Base-by-base conservation (phyloP, 345 rosid genomes). In the Luvunga scandens region DNA sequence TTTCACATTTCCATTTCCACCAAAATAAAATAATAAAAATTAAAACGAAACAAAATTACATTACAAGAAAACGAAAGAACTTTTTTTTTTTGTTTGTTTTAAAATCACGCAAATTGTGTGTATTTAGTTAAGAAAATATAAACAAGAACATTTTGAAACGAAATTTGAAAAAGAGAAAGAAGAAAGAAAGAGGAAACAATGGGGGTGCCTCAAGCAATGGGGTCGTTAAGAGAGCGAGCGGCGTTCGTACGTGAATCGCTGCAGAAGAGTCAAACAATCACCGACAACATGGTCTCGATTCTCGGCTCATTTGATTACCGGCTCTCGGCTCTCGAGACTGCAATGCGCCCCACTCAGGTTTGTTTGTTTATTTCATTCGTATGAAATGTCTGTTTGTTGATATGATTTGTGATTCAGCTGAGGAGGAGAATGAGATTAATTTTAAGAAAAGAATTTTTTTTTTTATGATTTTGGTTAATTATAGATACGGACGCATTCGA, bases 321-420 rank as follows among this genome's bases (percentile, higher is more conserved):
- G 30, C 99, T 96, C 87, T 94, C 99, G 33, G 93, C 97, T 75
- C 97, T 96, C 60, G 98, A 96, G 79, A 94, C 99, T 77, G 99
- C 98, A 85, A 90, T 96, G 99, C 97, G 98, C 16, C 98, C 99
- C 22, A 92, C 99, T 66, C 99, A 96, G 97, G 98, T 56, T 36
- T 28, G 31, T 10, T 65, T 4, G 3, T 65, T 45, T 45, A 45
- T 45, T 45, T 45, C 50, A 45, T 45, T 45, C 18, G 50, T 3
- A 3, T 45, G 50, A 3, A 45, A 2, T 45, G 50, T 45, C 13
- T 13, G 18, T 13, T 45, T 13, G 50, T 45, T 12, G 18, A 45
- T 45, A 4, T 45, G 50, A 3, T 3, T 45, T 45, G 18, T 45
- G 50, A 45, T 45, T 45, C 50, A 45, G 18, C 50, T 0, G 50